Evolutionary conservation across 495 filamentous ascomycete species (phyloP).

Genomic region (Penicillium coprophilum): DNA sequence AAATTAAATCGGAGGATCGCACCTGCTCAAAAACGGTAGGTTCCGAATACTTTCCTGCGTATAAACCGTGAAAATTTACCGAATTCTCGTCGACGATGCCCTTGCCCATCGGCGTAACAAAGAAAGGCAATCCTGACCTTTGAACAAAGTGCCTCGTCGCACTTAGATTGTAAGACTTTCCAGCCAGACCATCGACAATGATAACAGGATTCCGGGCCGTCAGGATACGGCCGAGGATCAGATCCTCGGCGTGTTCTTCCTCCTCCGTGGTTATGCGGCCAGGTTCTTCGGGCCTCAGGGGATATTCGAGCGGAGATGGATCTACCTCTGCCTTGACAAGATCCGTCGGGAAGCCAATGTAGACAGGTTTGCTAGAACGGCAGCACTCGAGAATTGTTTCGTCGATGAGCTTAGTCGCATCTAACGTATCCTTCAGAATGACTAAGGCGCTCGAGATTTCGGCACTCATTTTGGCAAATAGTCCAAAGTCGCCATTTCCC

Average conservation of each 20-base stretch:
- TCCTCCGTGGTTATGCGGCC: neutral
- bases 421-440: slow-evolving; percentile 2
- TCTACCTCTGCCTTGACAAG: slow-evolving; percentile 13
- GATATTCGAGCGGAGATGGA: slow-evolving; percentile 7
- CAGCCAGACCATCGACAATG: slow-evolving; percentile 13
- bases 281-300: neutral
- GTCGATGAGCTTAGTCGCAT: slow-evolving; percentile 15
- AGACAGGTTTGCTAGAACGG: slow-evolving; percentile 16
- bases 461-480: slow-evolving; percentile 34
- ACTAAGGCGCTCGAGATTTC: slow-evolving; percentile 10
- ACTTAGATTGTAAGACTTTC: slow-evolving; percentile 1
- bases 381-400: slow-evolving; percentile 14
- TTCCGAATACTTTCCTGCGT: slow-evolving; percentile 4
- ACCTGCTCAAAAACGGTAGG: slow-evolving; percentile 8
- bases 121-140: slow-evolving; percentile 9
- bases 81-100: slow-evolving; percentile 15
- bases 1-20: slow-evolving; percentile 15
- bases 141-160: slow-evolving; percentile 11
- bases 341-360: slow-evolving; percentile 17
- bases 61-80: slow-evolving; percentile 8
- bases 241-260: slow-evolving; percentile 9
- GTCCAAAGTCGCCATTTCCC: slow-evolving; percentile 35
- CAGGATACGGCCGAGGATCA: neutral
- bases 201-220: slow-evolving; percentile 10
- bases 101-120: slow-evolving; percentile 14